Evolutionary conservation across 1,284 basidiomycete species (phyloP).

Genomic region (Coriolopsis trogii): DNA sequence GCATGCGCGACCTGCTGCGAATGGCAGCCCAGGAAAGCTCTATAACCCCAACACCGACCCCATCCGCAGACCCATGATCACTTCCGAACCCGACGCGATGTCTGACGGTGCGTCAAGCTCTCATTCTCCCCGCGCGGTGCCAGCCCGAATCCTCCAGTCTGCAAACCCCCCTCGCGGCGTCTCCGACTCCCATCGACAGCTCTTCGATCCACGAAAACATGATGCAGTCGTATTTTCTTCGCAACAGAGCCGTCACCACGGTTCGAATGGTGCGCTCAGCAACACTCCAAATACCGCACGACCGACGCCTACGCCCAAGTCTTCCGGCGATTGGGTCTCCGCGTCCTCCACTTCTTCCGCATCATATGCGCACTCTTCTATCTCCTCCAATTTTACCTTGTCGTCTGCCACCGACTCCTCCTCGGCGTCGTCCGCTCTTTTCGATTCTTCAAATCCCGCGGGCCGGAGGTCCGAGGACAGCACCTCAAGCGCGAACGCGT

Average conservation of each 20-base stretch:
- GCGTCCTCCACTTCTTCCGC: slow-evolving; percentile 74
- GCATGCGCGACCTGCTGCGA: slow-evolving; percentile 34
- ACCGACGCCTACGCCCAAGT: slow-evolving; percentile 55
- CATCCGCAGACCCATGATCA: slow-evolving; percentile 57
- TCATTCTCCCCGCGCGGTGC: slow-evolving; percentile 45
- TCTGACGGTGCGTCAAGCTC: slow-evolving; percentile 59
- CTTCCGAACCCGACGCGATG: slow-evolving; percentile 61
- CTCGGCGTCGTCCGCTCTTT: slow-evolving; percentile 69
- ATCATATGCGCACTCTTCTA: slow-evolving; percentile 65
- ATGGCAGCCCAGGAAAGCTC: slow-evolving; percentile 51
- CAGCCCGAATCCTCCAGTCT: slow-evolving; percentile 31
- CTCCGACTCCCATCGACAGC: slow-evolving; percentile 50
- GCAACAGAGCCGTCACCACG: slow-evolving; percentile 52
- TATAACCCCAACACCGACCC: slow-evolving; percentile 74
- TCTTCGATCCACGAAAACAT: slow-evolving; percentile 85
- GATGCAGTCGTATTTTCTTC: slow-evolving; percentile 82
- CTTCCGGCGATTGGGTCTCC: slow-evolving; percentile 69
- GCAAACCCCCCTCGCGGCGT: slow-evolving; percentile 39
- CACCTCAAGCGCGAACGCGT: slow-evolving; percentile 65
- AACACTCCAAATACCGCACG: slow-evolving; percentile 34
- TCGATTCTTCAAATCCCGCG: slow-evolving; percentile 39
- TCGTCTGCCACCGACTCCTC: slow-evolving; percentile 74
- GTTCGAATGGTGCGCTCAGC: slow-evolving; percentile 5
- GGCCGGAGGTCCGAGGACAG: slow-evolving; percentile 47
- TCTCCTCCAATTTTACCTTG: slow-evolving; percentile 75